Percentiles rank a stretch among this genome's conserved stretches.
Evolutionary conservation across 345 rosid species (phyloP).

Genomic region (Aquilaria yunnanensis): DNA sequence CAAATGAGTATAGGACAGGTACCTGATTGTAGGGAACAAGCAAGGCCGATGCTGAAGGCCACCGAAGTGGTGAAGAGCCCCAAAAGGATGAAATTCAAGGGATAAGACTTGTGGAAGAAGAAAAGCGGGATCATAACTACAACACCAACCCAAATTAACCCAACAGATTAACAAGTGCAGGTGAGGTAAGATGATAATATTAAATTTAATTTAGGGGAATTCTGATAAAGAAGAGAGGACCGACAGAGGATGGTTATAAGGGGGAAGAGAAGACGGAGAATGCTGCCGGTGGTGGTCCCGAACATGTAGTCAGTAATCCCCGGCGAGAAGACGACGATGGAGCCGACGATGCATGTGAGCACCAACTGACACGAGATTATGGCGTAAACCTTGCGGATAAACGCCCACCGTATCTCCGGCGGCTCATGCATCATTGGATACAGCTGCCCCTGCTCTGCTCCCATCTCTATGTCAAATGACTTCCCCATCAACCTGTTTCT

Average conservation of each 20-base stretch:
- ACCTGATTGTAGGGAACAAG: conserved; percentile 32
- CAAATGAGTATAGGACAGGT: too few species aligned
- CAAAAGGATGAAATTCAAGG: conserved; percentile 44
- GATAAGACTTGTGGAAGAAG: conserved; percentile 43
- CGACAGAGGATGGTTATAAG: conserved; percentile 23
- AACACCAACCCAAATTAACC: conserved; percentile 2
- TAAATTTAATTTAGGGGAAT: too few species aligned
- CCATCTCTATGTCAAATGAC: conserved; percentile 12
- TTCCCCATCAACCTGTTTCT: conserved; percentile 17
- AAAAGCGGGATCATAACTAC: conserved; percentile 48
- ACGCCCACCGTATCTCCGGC: conserved; percentile 61
- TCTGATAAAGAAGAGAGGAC: background rate
- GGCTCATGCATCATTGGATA: conserved; percentile 46
- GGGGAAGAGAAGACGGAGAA: conserved; percentile 30
- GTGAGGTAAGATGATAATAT: too few species aligned
- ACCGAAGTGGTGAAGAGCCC: conserved; percentile 42
- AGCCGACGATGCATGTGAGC: conserved; percentile 33
- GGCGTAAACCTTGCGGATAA: conserved; percentile 52
- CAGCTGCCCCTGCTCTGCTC: conserved; percentile 11
- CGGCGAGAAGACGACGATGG: conserved; percentile 29
- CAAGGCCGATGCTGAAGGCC: conserved; percentile 43
- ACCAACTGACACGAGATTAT: conserved; percentile 42
- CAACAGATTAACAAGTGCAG: background rate
- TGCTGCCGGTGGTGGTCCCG: conserved; percentile 19
- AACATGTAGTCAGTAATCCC: conserved; percentile 38